Percentiles rank a stretch among this genome's conserved stretches.
phyloP scores from a whole-genome alignment of 176 grass and related monocot genomes.

The Triticum monococcum region DNA sequence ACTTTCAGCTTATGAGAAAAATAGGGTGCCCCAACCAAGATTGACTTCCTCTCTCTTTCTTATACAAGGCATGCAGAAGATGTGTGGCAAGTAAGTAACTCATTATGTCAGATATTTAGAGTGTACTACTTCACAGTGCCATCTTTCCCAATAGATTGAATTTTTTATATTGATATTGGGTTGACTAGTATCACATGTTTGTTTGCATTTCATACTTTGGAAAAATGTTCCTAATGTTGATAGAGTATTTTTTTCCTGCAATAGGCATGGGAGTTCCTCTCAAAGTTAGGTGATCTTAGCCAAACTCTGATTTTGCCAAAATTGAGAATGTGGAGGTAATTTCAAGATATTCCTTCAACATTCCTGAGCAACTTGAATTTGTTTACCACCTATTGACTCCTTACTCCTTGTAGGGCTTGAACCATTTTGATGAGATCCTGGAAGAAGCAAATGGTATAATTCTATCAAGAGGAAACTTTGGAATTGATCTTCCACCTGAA shows the following conservation, averaged over 20 bases:
- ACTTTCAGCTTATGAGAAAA: no score
- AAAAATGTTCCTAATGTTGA: background rate
- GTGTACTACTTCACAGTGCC: no score
- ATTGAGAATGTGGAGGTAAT: slow-evolving; percentile 52
- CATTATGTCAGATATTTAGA: no score
- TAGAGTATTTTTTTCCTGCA: slow-evolving; percentile 10
- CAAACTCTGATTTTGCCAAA: no score
- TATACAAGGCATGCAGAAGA: no score
- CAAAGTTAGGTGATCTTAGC: no score
- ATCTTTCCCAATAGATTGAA: slow-evolving; percentile 36
- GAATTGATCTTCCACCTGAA: slow-evolving; percentile 96
- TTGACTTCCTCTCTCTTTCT: no score
- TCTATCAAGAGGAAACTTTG: slow-evolving; percentile 91
- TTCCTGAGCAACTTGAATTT: background rate
- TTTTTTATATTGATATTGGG: background rate
- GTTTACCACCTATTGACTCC: background rate
- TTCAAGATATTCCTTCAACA: slow-evolving; percentile 48
- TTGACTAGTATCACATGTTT: background rate
- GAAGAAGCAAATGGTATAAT: slow-evolving; percentile 92
- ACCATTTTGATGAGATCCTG: slow-evolving; percentile 96
- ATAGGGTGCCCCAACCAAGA: no score
- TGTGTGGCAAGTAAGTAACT: no score
- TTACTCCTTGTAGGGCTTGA: slow-evolving; percentile 70
- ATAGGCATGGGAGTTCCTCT: slow-evolving; percentile 42
- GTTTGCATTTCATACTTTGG: background rate